These are phyloP conservation scores for Gaeumannomyces sp. DNA, from an alignment of 2,329 filamentous ascomycete genomes.

Conservation along the genomic window DNA sequence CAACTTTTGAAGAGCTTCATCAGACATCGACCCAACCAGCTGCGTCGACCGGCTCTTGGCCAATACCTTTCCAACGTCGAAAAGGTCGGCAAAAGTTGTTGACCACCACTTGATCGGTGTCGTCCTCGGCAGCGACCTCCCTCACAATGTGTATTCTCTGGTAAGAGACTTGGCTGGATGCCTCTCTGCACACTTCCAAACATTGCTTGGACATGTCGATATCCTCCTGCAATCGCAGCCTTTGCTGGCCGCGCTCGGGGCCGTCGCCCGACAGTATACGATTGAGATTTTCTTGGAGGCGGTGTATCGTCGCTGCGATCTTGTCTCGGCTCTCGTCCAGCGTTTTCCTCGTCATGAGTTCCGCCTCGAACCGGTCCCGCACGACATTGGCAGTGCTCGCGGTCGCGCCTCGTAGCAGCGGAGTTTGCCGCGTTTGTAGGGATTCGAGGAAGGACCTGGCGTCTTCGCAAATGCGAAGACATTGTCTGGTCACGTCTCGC, in stretches of 20 bases:
- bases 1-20: constrained; percentile 10
- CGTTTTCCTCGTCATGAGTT: constrained; percentile 16
- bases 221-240: constrained; percentile 26
- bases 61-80: constrained; percentile 30
- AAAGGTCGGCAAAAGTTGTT: constrained; percentile 35
- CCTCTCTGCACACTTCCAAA: constrained; percentile 31
- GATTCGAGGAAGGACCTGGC: constrained; percentile 29
- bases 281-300: constrained; percentile 26
- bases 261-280: constrained; percentile 19
- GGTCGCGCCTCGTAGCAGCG: constrained; percentile 6
- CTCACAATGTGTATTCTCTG: constrained; percentile 29
- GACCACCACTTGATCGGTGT: constrained; percentile 34
- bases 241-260: constrained; percentile 20
- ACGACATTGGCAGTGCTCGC: background rate
- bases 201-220: constrained; percentile 29
- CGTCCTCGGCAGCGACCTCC: constrained; percentile 29
- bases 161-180: constrained; percentile 22
- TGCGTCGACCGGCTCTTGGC: constrained; percentile 28
- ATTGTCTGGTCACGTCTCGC: constrained; percentile 29
- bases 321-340: constrained; percentile 26
- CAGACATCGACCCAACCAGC: constrained; percentile 29
- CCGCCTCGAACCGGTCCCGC: constrained; percentile 8
- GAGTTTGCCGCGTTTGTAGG: constrained; percentile 22
- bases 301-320: constrained; percentile 25
- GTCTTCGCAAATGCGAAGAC: constrained; percentile 32